phyloP scores from a whole-genome alignment of 2,329 filamentous ascomycete genomes.

The Colletotrichum liaoningense region DNA sequence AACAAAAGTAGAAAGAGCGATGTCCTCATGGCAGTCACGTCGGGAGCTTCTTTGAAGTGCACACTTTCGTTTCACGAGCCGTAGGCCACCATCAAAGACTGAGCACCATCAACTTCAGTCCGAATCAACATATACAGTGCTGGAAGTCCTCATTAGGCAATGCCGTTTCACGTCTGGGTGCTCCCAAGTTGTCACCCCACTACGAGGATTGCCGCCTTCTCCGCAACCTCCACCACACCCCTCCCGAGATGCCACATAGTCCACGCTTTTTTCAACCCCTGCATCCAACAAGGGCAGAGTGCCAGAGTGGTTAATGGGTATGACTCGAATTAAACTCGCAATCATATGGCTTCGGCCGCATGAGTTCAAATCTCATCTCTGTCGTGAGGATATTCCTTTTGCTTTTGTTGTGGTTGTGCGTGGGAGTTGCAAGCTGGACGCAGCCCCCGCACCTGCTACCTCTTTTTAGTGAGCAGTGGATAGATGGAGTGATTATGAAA shows the following conservation, averaged over 20 bases:
- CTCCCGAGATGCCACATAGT: background rate
- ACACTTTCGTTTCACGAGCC: too few relatives aligned
- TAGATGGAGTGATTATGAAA: background rate
- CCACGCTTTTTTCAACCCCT: accelerated
- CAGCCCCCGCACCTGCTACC: background rate
- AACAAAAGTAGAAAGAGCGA: too few relatives aligned
- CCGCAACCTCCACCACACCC: too few relatives aligned
- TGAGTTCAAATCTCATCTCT: constrained; percentile 33
- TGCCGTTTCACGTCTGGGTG: too few relatives aligned
- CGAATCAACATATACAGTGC: too few relatives aligned
- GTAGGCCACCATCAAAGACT: too few relatives aligned
- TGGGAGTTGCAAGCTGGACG: background rate
- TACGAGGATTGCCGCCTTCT: too few relatives aligned
- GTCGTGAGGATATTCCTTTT: background rate
- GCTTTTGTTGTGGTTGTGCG: background rate
- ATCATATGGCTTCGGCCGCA: constrained; percentile 33
- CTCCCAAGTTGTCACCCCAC: too few relatives aligned
- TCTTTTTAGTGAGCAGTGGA: background rate
- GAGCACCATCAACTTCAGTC: too few relatives aligned
- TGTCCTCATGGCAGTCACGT: too few relatives aligned
- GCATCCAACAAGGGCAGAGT: constrained; percentile 11
- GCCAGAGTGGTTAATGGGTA: constrained; percentile 33
- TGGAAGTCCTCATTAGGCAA: too few relatives aligned
- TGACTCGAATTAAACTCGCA: constrained; percentile 28
- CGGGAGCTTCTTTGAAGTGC: too few relatives aligned